Evolutionary conservation across 768 basidiomycete species (phyloP), one percentile per base, ranked within the genome.

Genomic region (Suillus lakei): DNA sequence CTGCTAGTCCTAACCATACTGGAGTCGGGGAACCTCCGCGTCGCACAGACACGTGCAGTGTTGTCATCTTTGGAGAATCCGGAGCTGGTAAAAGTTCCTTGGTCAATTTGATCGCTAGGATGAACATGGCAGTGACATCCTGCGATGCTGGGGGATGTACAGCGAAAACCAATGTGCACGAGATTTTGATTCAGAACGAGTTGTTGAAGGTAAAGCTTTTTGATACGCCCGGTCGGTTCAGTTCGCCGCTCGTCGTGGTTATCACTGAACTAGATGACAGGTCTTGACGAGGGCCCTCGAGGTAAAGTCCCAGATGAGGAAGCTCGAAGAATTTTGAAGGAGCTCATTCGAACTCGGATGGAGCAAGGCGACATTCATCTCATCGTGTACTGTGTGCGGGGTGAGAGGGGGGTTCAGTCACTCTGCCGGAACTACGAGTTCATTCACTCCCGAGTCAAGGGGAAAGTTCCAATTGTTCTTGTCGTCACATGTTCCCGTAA

Each of bases 311-410:
- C 68, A 6, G 67, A 72, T 13, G 61, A 73, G 61, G 60, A 70
- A 18, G 78, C 76, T 16, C 67, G 79, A 59, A 69, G 44, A 54
- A 67, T 70, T 28, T 53, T 80, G 28, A 64, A 68, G 48, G 68
- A 70, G 48, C 60, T 84, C 16, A 69, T 84, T 53, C 72, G 69
- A 16, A 72, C 66, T 18, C 73, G 82, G 16, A 66, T 61, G 13
- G 23, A 50, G 13, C 23, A 15, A 44, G 76, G 70, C 23, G 74
- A 75, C 9, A 60, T 79, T 34, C 70, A 72, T 53, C 72, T 77
- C 10, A 62, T 77, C 16, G 67, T 77, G 61, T 79, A 77, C 59
- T 79, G 77, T 62, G 68, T 78, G 50, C 78, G 77, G n/a, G 77
- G 72, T 18, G 56, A 70, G 15, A 69, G 68, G 30, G 65, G 72